Conservation (phyloP, 768 basidiomycete genomes). For the Mycena floridula region DNA sequence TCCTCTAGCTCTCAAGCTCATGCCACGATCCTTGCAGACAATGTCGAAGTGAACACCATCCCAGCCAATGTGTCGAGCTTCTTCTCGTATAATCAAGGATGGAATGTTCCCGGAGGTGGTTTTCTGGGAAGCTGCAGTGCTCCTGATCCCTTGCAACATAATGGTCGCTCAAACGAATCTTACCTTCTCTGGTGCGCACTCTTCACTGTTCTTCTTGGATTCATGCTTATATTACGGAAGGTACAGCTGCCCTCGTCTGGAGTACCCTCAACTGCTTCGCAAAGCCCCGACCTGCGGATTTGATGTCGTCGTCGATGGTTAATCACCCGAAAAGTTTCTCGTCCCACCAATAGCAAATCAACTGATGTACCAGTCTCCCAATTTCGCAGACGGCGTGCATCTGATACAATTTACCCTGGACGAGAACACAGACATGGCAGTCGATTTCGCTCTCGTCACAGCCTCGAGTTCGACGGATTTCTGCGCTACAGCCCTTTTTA, state of each 20-base stretch:
- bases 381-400: background rate
- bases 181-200: background rate
- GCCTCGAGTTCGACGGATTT: background rate
- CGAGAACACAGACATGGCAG: background rate
- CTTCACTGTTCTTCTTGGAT: background rate
- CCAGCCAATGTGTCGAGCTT: background rate
- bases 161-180: background rate
- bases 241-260: background rate
- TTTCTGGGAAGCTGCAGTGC: background rate
- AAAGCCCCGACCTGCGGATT: background rate
- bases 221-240: background rate
- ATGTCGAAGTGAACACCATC: background rate
- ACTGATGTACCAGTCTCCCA: background rate
- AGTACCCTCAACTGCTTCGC: background rate
- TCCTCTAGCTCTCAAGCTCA: background rate
- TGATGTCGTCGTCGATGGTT: background rate
- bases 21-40: background rate
- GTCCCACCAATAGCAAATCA: background rate
- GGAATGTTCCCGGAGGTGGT: background rate
- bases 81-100: background rate
- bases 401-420: background rate
- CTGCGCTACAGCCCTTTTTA: background rate
- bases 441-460: background rate
- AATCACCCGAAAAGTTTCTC: background rate
- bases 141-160: background rate